These are phyloP conservation scores for Yamadazyma songkhlaensis DNA, from an alignment of 1,139 yeast species.

Conservation along the genomic window DNA sequence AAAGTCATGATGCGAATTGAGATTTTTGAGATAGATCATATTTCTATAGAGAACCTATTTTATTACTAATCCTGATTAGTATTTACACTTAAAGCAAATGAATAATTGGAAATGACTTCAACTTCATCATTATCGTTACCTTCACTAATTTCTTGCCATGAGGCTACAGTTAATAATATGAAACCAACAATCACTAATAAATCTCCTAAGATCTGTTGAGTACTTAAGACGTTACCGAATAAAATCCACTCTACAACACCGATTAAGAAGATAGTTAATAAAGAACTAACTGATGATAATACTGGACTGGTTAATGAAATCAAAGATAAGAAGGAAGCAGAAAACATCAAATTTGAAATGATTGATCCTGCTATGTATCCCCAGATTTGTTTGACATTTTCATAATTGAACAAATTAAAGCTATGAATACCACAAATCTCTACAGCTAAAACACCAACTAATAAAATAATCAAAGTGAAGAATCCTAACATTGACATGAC, in stretches of 20 bases:
- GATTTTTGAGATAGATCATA: background rate
- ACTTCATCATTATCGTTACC: conserved; percentile 56
- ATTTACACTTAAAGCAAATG: conserved; percentile 37
- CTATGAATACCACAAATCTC: conserved; percentile 57
- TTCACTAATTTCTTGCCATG: conserved; percentile 71
- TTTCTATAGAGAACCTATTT: background rate
- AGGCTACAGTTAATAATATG: conserved; percentile 63
- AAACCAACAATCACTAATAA: conserved; percentile 65
- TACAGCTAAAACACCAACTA: conserved; percentile 47
- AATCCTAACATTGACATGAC: conserved; percentile 57
- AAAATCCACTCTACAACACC: conserved; percentile 75
- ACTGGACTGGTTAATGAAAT: conserved; percentile 89
- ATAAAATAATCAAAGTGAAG: conserved; percentile 50
- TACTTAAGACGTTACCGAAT: conserved; percentile 55
- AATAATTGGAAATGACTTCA: conserved; percentile 42
- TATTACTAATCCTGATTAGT: conserved; percentile 1
- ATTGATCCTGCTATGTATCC: conserved; percentile 48
- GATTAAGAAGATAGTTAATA: conserved; percentile 75
- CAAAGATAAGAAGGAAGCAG: conserved; percentile 70
- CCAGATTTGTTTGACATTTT: conserved; percentile 40
- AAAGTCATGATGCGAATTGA: conserved; percentile 15
- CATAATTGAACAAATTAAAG: conserved; percentile 52
- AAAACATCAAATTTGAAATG: conserved; percentile 62
- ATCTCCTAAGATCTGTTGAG: conserved; percentile 55
- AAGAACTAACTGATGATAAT: conserved; percentile 75